These are phyloP conservation scores for Diatrype stigma DNA, from an alignment of 2,329 filamentous ascomycete species.

Conservation along the genomic window DNA sequence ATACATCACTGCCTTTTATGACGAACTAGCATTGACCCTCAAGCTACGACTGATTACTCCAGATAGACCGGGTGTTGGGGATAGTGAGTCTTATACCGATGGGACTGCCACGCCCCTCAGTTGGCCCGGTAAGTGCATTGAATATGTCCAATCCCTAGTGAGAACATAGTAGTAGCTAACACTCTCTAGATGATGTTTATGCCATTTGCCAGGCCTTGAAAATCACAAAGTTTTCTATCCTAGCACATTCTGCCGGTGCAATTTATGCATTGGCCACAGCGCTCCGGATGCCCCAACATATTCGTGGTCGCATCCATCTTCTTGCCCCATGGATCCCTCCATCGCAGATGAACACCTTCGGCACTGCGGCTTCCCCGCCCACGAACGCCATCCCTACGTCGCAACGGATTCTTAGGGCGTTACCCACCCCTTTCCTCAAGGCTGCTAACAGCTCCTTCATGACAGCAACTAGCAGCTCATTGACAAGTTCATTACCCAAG, in stretches of 20 bases:
- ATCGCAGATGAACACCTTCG: slow-evolving; percentile 81
- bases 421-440: slow-evolving; percentile 87
- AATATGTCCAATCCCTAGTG: not conserved
- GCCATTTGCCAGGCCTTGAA: slow-evolving; percentile 88
- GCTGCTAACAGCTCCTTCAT: slow-evolving; percentile 96
- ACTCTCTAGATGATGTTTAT: slow-evolving; percentile 67
- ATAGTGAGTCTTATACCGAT: slow-evolving; percentile 80
- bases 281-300: slow-evolving; percentile 91
- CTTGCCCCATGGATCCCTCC: slow-evolving; percentile 97
- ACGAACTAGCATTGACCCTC: slow-evolving; percentile 85
- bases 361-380: slow-evolving; percentile 68
- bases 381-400: slow-evolving; percentile 85
- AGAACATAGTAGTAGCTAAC: slow-evolving; percentile 21
- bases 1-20: slow-evolving; percentile 95
- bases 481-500: slow-evolving; percentile 74
- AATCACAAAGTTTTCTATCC: slow-evolving; percentile 92
- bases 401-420: slow-evolving; percentile 82
- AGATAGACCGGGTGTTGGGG: slow-evolving; percentile 89
- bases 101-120: slow-evolving; percentile 80
- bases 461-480: slow-evolving; percentile 81
- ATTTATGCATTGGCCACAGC: slow-evolving; percentile 96
- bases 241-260: slow-evolving; percentile 95
- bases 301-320: slow-evolving; percentile 88
- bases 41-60: slow-evolving; percentile 89
- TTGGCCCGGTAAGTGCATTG: slow-evolving; percentile 73